These are phyloP conservation scores for Neophaeococcomyces mojaviensis DNA, from an alignment of 2,329 filamentous ascomycete genomes.

Conservation along the genomic window DNA sequence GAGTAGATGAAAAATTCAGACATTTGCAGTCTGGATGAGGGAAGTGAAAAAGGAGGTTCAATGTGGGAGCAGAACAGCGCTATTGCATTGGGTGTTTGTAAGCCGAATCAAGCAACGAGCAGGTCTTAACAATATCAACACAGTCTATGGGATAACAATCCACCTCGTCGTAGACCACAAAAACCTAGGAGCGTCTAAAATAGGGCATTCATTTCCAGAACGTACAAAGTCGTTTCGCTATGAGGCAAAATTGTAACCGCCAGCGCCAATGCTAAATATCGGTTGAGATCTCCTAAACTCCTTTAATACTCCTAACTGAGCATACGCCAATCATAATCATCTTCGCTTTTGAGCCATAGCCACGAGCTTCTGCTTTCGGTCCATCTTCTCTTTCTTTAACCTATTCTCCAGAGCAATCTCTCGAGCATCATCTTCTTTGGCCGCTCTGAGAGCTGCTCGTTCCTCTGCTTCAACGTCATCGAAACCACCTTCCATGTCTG, in stretches of 20 bases:
- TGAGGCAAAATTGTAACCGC: not conserved
- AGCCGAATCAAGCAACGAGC: no score
- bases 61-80: no score
- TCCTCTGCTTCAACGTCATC: constrained; percentile 42
- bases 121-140: no score
- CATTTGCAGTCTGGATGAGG: no score
- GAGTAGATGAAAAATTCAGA: no score
- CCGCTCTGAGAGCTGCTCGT: constrained; percentile 31
- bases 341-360: constrained; percentile 28
- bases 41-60: no score
- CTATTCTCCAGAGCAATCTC: constrained; percentile 36
- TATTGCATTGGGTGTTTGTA: no score
- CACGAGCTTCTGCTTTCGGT: constrained; percentile 36
- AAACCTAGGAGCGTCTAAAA: no score
- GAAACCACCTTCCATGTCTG: constrained; percentile 46
- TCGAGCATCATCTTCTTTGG: constrained; percentile 40
- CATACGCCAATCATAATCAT: constrained; percentile 7
- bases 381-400: constrained; percentile 41
- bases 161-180: no score
- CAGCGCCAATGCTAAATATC: constrained; percentile 7
- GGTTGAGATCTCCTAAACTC: not conserved
- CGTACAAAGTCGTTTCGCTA: not conserved
- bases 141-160: no score
- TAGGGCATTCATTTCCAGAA: no score
- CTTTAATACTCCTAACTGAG: not conserved